Base-by-base conservation (phyloP, 495 filamentous ascomycete species). In the Aspergillus heteromorphus region DNA sequence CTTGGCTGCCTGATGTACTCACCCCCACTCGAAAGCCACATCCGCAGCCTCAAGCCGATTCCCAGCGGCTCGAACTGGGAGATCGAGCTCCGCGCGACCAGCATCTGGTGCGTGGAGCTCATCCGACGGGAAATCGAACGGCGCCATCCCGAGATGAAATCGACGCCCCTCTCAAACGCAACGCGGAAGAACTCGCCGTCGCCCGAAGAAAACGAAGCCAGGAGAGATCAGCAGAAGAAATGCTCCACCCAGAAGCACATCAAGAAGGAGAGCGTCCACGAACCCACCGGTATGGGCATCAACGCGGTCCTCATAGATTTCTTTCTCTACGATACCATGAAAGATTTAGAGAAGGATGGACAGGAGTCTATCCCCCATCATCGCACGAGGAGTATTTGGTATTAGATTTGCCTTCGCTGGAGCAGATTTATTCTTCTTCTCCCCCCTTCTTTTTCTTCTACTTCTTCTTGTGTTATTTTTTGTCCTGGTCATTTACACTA, bases 221-320 rank as follows among this genome's bases (percentile, higher is more conserved):
- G 0, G 7, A 29, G 23, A 43, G 41, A 56, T 17, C 38, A 45
- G 14, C 49, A 53, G 1, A 27, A 52, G 21, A 57, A 51, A 7
- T 55, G 54, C 51, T 45, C 54, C 13, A 48, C 55, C 9, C 55
- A 56, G 7, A 57, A 57, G 19, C 53, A 57, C 49, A 43, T 45
- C 0, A 53, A 49, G 16, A 16, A 67, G 9, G 58, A 49, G 18
- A 63, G 48, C 9, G 45, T 61, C 36, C 60, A 65, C 42, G 45
- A 64, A 10, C 52, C 45, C 25, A 61, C 61, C 31, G 59, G 56
- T 14, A 55, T 59, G 43, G 62, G 68, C 13, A 68, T 96, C 65
- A 97, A 96, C 64, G 93, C 93, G 1, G 87, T 97, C 31, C 63
- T 97, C 54, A 92, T 99, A 50, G 93, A 99, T 65, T 97, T 96